Base-by-base conservation (phyloP, 2,329 filamentous ascomycete genomes). In the Aspergillus sp. region DNA sequence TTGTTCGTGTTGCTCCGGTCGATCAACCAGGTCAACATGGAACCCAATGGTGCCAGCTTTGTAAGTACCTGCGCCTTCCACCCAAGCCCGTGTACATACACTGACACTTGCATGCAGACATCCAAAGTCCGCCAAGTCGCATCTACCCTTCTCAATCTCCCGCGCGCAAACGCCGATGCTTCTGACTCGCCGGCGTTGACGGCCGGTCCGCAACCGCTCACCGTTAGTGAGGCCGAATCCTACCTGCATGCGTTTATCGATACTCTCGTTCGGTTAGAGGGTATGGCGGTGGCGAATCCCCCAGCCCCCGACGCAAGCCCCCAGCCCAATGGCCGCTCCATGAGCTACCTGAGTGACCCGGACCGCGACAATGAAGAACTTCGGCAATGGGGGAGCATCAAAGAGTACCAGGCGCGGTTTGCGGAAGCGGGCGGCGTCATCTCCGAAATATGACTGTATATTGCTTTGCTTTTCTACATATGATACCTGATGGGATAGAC, bases 71-170 rank as follows among this genome's bases (percentile, higher is more conserved):
- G 25, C 11, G 9, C 11, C 25, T 9, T 29, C 7, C 9, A 29
- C 5, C 11, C 25, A 7, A 29, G 9, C 25, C 23, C 25, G 9
- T 29, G 25, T 9, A 7, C 25, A 6, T 10, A 29, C 20, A 41
- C 9, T 43, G 21, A 49, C 52, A 16, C 6, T 17, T 5, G 14
- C 11, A 20, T 4, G 34, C 68, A 84, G 81, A 90, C 89, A 64
- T 85, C 85, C 75, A 95, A 96, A 76, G 89, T 96, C 60, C 88
- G 90, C 9, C 87, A 89, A 65, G 88, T 96, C 36, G 90, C 90
- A 1, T 88, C 87, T 23, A 94, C 90, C 0, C 79, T 96, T 6
- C 81, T 95, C 45, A 85, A 88, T 56, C 76, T 79, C 1, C 81
- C 83, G 2, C 76, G 78, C 7, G 50, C 53, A 7, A 51, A 45